Conservation (phyloP, 2,329 filamentous ascomycete species). For the Cercospora sesami region DNA sequence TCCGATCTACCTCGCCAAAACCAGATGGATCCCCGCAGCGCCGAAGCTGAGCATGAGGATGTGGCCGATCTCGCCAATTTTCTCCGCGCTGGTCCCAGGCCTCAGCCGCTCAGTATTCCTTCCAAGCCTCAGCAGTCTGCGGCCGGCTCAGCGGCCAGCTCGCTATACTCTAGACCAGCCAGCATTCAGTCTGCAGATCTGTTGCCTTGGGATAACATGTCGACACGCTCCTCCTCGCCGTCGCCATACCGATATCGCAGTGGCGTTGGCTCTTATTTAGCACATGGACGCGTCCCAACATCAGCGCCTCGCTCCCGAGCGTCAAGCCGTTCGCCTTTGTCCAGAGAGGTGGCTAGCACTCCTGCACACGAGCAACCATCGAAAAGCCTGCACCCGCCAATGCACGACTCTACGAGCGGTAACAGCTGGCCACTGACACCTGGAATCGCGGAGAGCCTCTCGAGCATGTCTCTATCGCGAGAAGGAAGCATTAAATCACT, state of each 20-base stretch:
- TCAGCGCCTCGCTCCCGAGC: not conserved
- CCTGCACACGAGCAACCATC: not conserved
- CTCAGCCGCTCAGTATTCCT: not conserved
- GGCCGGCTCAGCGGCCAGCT: not conserved
- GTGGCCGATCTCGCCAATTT: constrained; percentile 10
- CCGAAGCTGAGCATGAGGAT: constrained; percentile 17
- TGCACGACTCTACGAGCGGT: not conserved
- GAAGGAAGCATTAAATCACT: constrained; percentile 4
- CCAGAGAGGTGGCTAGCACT: not conserved
- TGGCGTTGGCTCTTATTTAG: constrained; percentile 10
- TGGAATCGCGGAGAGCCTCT: constrained; percentile 7
- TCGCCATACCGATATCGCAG: constrained; percentile 18
- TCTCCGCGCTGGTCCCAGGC: constrained; percentile 9
- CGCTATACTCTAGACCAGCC: constrained; percentile 6
- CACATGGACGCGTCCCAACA: not conserved
- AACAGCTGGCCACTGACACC: constrained; percentile 8
- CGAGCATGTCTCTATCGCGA: constrained; percentile 2
- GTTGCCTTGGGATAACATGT: not conserved
- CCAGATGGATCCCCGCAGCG: constrained; percentile 14
- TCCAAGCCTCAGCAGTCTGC: not conserved
- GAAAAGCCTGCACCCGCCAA: constrained; percentile 1
- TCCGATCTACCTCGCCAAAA: constrained; percentile 18
- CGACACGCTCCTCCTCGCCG: constrained; percentile 7
- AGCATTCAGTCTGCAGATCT: constrained; percentile 17
- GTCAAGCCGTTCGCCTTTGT: not conserved